phyloP scores from a whole-genome alignment of 2,329 filamentous ascomycete genomes.

The Diaporthe sp. region DNA sequence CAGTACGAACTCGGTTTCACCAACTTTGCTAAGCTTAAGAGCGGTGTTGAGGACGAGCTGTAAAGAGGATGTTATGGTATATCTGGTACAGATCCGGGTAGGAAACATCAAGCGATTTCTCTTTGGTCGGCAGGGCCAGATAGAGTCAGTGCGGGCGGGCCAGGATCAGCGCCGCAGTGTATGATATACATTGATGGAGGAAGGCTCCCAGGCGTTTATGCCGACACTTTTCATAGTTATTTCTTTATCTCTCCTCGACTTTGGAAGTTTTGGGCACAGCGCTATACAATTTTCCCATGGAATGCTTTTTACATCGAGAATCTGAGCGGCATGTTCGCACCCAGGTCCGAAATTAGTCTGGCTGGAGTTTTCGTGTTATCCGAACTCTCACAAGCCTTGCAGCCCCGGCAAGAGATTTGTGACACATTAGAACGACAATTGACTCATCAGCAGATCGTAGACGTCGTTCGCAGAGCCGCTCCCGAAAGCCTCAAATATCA shows the following conservation, averaged over 20 bases:
- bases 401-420: no score
- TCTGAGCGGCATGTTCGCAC: neutral
- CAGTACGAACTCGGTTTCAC: constrained; percentile 42
- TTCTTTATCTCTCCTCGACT: neutral
- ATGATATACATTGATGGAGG: neutral
- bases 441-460: constrained; percentile 43
- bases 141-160: neutral
- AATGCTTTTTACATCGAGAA: neutral
- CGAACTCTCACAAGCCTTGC: no score
- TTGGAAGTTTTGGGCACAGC: neutral
- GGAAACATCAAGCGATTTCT: neutral
- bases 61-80: neutral
- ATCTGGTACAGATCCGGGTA: neutral
- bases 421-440: neutral
- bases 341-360: no score
- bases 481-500: constrained; percentile 50
- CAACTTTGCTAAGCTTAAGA: constrained; percentile 41
- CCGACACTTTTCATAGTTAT: neutral
- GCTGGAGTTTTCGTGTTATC: no score
- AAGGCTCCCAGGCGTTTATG: neutral
- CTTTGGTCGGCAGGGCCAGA: neutral
- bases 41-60: constrained; percentile 35
- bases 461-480: constrained; percentile 46
- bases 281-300: neutral
- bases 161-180: neutral